A percentile compares a stretch with the other conserved stretches of the same genome.
phyloP scores from a whole-genome alignment of 1,284 basidiomycete species.

The Xanthoconium separans region DNA sequence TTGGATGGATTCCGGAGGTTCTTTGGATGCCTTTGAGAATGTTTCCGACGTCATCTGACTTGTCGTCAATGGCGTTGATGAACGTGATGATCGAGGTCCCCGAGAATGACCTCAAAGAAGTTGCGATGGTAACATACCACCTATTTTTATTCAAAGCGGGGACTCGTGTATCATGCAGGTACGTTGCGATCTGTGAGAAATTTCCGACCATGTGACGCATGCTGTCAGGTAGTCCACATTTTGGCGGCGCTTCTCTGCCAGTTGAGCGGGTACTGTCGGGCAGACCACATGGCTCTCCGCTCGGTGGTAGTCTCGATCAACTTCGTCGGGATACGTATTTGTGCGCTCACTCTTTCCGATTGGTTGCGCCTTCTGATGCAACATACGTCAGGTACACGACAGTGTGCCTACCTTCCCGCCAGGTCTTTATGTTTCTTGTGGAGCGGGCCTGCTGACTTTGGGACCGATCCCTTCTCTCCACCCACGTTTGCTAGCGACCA shows the following conservation, averaged over 20 bases:
- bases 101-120: neutral
- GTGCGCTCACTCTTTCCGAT: neutral
- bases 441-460: neutral
- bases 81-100: neutral
- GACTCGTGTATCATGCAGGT: neutral
- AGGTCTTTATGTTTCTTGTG: neutral
- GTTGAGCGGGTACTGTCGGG: neutral
- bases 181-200: neutral
- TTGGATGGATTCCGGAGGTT: neutral
- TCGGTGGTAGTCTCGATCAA: neutral
- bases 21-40: neutral
- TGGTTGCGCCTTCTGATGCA: neutral
- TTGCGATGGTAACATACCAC: neutral
- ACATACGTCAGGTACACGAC: neutral
- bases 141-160: neutral
- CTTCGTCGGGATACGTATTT: neutral
- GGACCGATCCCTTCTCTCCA: neutral
- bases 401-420: neutral
- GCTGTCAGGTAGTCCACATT: neutral
- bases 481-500: neutral
- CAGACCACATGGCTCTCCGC: neutral
- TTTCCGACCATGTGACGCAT: neutral
- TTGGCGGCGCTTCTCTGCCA: neutral
- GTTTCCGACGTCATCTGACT: neutral
- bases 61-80: neutral